A percentile compares a stretch with the other conserved stretches of the same genome.
Evolutionary conservation across 768 basidiomycete species (phyloP).

Genomic region (Mycena leptocephala): DNA sequence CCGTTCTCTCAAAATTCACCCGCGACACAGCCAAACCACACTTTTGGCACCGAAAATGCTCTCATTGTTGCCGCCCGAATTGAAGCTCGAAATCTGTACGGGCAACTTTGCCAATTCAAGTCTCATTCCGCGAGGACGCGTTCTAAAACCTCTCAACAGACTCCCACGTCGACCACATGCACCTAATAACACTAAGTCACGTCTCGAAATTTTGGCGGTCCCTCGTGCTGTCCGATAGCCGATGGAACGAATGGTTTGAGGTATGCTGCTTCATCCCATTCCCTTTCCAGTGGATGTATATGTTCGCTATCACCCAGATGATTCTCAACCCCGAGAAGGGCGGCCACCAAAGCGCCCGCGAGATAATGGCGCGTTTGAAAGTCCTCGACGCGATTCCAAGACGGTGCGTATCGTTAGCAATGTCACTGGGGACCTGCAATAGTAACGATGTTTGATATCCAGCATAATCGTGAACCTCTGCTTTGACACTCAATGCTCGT

Average conservation of each 20-base stretch:
- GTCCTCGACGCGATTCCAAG: not conserved
- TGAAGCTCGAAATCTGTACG: slow-evolving; percentile 4
- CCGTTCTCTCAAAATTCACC: no score
- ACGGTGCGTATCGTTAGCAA: not conserved
- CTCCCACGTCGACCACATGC: not conserved
- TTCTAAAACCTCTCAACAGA: not conserved
- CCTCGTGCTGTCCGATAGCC: not conserved
- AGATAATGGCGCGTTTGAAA: not conserved
- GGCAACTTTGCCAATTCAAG: not conserved
- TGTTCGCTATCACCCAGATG: not conserved
- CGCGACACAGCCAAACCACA: no score
- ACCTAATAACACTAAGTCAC: not conserved
- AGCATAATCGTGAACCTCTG: slow-evolving; percentile 6
- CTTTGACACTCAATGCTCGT: not conserved
- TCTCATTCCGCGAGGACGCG: not conserved
- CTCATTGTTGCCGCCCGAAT: not conserved
- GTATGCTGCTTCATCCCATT: not conserved
- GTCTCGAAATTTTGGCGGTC: not conserved
- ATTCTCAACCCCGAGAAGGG: not conserved
- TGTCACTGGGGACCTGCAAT: not conserved
- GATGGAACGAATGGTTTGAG: slow-evolving; percentile 13
- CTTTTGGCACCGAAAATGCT: not conserved
- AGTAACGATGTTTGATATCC: no score
- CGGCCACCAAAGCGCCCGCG: not conserved
- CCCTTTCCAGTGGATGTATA: not conserved